Percentiles rank a stretch among this genome's conserved stretches.
Conservation (phyloP, 768 basidiomycete genomes). For the Amanita thiersii region DNA sequence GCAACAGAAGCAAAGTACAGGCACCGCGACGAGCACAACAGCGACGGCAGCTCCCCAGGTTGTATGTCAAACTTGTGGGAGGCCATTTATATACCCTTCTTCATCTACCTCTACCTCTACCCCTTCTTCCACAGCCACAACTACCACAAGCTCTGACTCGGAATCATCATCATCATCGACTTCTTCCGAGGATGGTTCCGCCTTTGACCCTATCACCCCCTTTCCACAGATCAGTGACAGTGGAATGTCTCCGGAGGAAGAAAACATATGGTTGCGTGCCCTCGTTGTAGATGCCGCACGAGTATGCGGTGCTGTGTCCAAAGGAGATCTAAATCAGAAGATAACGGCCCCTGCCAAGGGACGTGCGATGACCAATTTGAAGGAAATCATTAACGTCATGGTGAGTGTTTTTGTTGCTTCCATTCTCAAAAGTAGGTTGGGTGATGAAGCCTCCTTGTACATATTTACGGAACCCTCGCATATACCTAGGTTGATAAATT, state of each 20-base stretch:
- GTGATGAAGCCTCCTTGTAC: too few species aligned
- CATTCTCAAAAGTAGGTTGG: too few species aligned
- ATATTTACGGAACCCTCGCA: too few species aligned
- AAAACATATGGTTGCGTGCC: slow-evolving; percentile 71
- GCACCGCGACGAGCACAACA: too few species aligned
- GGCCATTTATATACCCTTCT: slow-evolving; percentile 24
- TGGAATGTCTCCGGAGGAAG: slow-evolving; percentile 17
- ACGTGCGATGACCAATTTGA: slow-evolving; percentile 73
- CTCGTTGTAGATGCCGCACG: slow-evolving; percentile 79
- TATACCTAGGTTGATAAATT: slow-evolving; percentile 58
- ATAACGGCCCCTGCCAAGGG: slow-evolving; percentile 75
- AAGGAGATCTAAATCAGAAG: slow-evolving; percentile 70
- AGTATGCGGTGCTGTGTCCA: slow-evolving; percentile 74
- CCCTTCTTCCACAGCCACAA: slow-evolving; percentile 2
- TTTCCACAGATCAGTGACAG: slow-evolving; percentile 6
- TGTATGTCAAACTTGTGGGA: slow-evolving; percentile 42
- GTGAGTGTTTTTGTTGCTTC: too few species aligned
- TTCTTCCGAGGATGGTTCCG: too few species aligned
- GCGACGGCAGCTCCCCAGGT: slow-evolving; percentile 10
- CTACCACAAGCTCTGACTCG: slow-evolving; percentile 3
- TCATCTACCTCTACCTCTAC: slow-evolving; percentile 19
- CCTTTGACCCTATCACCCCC: background rate
- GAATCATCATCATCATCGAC: slow-evolving; percentile 27
- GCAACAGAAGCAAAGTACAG: too few species aligned
- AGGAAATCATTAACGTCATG: slow-evolving; percentile 72